Evolutionary conservation across 148 eudicot genomes (phyloP).

Genomic region (Vaccinium darrowii): DNA sequence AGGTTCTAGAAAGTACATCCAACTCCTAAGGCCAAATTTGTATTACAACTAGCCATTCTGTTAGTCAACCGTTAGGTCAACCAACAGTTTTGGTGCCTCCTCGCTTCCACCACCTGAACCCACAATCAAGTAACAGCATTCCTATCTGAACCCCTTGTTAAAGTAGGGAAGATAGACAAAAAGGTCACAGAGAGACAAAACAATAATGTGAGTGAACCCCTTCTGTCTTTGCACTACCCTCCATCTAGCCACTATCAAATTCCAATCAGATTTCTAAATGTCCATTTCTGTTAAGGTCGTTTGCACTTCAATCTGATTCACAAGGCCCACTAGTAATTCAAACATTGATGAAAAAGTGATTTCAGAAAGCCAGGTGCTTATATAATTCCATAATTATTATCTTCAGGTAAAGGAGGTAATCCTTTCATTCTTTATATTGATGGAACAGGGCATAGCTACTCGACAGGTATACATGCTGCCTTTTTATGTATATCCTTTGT

Average conservation of each 20-base stretch:
- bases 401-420: conserved; percentile 86
- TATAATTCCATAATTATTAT: conserved; percentile 1
- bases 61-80: background rate
- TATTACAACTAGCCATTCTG: background rate
- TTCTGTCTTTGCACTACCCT: background rate
- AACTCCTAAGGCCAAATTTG: background rate
- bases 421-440: conserved; percentile 66
- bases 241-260: background rate
- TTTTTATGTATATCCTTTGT: background rate
- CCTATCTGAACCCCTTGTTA: background rate
- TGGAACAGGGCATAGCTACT: conserved; percentile 89
- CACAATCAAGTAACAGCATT: background rate
- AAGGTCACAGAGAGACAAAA: too few relatives aligned
- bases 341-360: conserved; percentile 1
- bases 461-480: conserved; percentile 51
- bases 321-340: background rate
- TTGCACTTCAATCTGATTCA: background rate
- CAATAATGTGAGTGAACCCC: background rate
- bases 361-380: background rate
- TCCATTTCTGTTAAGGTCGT: background rate
- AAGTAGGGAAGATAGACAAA: too few relatives aligned
- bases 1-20: background rate
- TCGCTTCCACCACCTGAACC: background rate
- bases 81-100: background rate
- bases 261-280: background rate